These are phyloP conservation scores for Ilyonectria mors-panacis DNA, from an alignment of 2,329 filamentous ascomycete genomes.

Conservation along the genomic window DNA sequence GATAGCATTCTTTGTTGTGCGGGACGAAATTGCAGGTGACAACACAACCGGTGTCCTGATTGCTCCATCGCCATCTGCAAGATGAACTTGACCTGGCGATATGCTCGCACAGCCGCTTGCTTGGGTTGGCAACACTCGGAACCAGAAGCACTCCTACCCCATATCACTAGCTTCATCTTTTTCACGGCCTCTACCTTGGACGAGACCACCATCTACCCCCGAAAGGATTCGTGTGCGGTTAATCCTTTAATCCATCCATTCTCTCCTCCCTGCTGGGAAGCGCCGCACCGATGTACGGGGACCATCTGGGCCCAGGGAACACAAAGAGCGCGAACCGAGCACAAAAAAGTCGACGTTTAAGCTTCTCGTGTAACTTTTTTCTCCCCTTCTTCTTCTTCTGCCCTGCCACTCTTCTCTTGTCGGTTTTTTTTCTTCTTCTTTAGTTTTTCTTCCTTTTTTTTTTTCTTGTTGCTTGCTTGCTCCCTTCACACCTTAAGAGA, in stretches of 20 bases:
- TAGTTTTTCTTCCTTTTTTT: constrained; percentile 31
- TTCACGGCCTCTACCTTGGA: constrained; percentile 14
- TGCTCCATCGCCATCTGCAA: neutral
- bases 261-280: constrained; percentile 14
- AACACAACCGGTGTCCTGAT: constrained; percentile 12
- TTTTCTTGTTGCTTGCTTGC: constrained; percentile 32
- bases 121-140: constrained; percentile 20
- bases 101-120: constrained; percentile 20
- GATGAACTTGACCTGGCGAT: constrained; percentile 14
- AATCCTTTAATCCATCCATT: constrained; percentile 29
- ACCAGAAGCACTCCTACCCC: constrained; percentile 5
- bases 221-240: constrained; percentile 32
- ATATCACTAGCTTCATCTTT: constrained; percentile 24
- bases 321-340: constrained; percentile 19
- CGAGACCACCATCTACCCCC: constrained; percentile 15
- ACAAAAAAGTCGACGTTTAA: constrained; percentile 42
- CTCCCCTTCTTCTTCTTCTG: constrained; percentile 33
- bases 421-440: constrained; percentile 26
- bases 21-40: constrained; percentile 17
- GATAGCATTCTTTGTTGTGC: constrained; percentile 10
- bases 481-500: constrained; percentile 30
- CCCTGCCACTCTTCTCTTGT: constrained; percentile 32
- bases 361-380: constrained; percentile 47
- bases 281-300: constrained; percentile 19
- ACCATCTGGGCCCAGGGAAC: constrained; percentile 11